Conservation (phyloP, 2,329 filamentous ascomycete species). For the Alternaria ventricosa region DNA sequence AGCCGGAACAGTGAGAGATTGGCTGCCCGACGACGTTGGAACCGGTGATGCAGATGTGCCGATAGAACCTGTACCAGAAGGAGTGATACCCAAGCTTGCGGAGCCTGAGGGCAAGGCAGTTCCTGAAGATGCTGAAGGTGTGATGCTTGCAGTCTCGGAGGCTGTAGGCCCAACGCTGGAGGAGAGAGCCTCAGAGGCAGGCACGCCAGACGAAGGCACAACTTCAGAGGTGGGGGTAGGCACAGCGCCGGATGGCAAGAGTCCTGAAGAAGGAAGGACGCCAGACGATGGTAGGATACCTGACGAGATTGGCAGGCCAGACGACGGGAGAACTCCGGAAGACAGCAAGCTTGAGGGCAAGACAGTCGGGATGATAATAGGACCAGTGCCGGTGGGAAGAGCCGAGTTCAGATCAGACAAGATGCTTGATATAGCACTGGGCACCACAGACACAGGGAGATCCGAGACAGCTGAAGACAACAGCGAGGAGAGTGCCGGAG, state of each 20-base stretch:
- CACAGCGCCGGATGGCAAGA: slow-evolving; percentile 5
- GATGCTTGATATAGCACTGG: slow-evolving; percentile 25
- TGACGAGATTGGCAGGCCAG: slow-evolving; percentile 4
- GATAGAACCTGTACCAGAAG: slow-evolving; percentile 12
- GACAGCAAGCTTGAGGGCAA: slow-evolving; percentile 17
- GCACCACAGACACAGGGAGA: slow-evolving; percentile 24
- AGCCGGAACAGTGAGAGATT: slow-evolving; percentile 22
- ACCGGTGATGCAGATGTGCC: slow-evolving; percentile 14
- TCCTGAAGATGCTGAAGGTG: slow-evolving; percentile 1
- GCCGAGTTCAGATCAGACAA: slow-evolving; percentile 21
- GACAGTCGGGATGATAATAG: slow-evolving; percentile 10
- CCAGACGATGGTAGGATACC: slow-evolving; percentile 9
- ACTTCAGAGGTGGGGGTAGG: slow-evolving; percentile 11
- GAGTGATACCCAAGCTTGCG: slow-evolving; percentile 8
- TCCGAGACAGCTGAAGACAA: slow-evolving; percentile 26
- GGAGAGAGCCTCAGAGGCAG: slow-evolving; percentile 12
- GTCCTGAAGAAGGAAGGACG: slow-evolving; percentile 11
- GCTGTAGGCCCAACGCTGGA: slow-evolving; percentile 9
- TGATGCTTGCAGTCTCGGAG: slow-evolving; percentile 13
- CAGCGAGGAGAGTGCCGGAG: slow-evolving; percentile 22
- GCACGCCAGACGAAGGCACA: slow-evolving; percentile 13
- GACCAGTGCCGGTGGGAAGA: slow-evolving; percentile 22
- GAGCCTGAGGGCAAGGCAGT: not conserved
- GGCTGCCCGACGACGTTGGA: slow-evolving; percentile 5
- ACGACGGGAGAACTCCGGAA: slow-evolving; percentile 9